Evolutionary conservation across 148 eudicot species (phyloP).

Genomic region (Vaccinium darrowii): DNA sequence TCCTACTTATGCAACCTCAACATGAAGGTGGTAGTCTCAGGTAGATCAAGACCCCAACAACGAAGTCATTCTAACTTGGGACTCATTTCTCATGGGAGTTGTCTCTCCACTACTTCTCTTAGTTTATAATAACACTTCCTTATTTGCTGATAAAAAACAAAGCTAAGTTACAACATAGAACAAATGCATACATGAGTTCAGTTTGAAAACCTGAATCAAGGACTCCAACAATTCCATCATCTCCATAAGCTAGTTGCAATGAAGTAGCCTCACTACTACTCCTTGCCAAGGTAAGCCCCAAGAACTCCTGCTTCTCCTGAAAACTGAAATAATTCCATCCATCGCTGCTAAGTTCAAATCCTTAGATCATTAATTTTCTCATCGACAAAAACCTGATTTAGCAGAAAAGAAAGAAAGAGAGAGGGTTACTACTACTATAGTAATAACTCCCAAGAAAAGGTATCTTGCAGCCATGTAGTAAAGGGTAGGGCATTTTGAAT

Average conservation of each 20-base stretch:
- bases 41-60: no score
- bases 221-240: conserved; percentile 42
- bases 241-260: conserved; percentile 37
- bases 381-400: neutral
- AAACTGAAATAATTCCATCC: conserved; percentile 39
- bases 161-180: neutral
- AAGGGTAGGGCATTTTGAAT: neutral
- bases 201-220: conserved; percentile 41
- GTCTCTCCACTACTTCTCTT: neutral
- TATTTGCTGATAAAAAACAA: neutral
- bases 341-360: conserved; percentile 27
- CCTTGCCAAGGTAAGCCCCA: conserved; percentile 35
- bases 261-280: conserved; percentile 22
- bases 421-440: neutral
- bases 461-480: neutral
- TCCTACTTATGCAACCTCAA: neutral
- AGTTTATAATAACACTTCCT: neutral
- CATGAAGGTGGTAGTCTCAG: no score
- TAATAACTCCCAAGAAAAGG: neutral
- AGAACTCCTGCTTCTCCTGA: conserved; percentile 38
- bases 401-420: neutral
- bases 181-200: neutral
- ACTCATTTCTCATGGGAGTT: no score
- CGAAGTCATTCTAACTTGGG: no score
- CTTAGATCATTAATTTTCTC: neutral